Base-by-base conservation (phyloP, 306 rosid genomes). In the Psophocarpus tetragonolobus region DNA sequence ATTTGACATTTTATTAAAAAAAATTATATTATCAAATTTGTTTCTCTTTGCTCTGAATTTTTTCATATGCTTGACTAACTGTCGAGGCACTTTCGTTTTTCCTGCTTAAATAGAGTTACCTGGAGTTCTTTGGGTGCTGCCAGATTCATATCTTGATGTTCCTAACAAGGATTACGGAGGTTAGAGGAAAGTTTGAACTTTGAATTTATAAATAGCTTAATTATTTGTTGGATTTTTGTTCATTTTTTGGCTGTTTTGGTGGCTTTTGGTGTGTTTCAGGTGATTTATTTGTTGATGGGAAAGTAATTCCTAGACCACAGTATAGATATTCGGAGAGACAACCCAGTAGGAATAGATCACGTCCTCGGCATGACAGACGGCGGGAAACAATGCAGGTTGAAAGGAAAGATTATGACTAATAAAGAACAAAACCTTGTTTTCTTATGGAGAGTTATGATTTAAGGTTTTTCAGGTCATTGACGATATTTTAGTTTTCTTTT, bases 91-190 rank as follows among this genome's bases (percentile, higher is more conserved):
- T n/a, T n/a, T n/a, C n/a, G 26, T 15, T 85, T 71, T 39, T 21
- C 29, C 0, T 65, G 33, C 45, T 41, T 83, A 71, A 35, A 84
- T 48, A 95, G 98, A 58, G 64, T 73, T 83, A 57, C 90, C 97
- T 21, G 91, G 86, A 78, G 97, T 95, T 77, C 88, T 89, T 61
- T 95, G 98, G 98, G 97, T 95, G 30, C 86, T 95, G 53, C 98
- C 98, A 8, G 97, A 95, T 91, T 95, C 98, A 5, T 95, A 92
- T 76, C 89, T 92, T 23, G 97, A 95, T 72, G 92, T 95, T 71
- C 93, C 89, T 48, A 92, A 92, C 89, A 89, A 92, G 83, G 98
- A 92, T 73, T 95, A 95, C 75, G 98, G 98, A 80, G 98, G 97
- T 92, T 67, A 60, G 90, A 76, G 36, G 13, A 36, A 21, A n/a